Evolutionary conservation across 495 filamentous ascomycete species (phyloP).

Genomic region (Xylaria castorea): DNA sequence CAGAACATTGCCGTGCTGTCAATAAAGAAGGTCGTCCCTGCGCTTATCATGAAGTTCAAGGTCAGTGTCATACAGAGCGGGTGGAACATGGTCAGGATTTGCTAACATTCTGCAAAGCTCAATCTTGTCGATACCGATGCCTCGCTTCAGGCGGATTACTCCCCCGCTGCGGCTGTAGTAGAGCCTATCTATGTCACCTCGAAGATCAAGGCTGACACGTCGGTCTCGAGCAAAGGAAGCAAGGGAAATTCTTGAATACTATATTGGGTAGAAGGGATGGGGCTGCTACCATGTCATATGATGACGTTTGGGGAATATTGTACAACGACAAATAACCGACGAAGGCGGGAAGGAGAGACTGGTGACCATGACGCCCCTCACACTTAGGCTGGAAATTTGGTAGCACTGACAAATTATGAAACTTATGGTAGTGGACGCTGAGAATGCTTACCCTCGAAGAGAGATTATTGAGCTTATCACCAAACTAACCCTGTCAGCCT

Average conservation of each 20-base stretch:
- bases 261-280: background rate
- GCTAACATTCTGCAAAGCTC: constrained; percentile 30
- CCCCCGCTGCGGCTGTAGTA: constrained; percentile 20
- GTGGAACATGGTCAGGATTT: background rate
- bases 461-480: background rate
- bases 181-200: constrained; percentile 30
- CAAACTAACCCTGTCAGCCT: background rate
- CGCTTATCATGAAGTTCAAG: constrained; percentile 51
- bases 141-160: constrained; percentile 27
- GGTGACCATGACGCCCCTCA: background rate
- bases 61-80: constrained; percentile 24
- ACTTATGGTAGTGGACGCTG: background rate
- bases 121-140: constrained; percentile 31
- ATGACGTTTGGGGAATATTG: background rate
- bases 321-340: background rate
- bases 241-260: background rate
- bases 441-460: background rate
- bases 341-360: background rate
- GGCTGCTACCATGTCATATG: background rate
- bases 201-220: constrained; percentile 20
- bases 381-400: background rate
- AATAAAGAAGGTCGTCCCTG: constrained; percentile 69
- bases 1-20: constrained; percentile 68
- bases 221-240: background rate
- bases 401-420: background rate